Evolutionary conservation across 2,329 filamentous ascomycete genomes (phyloP).

Genomic region (Sordariomycetes sp.): DNA sequence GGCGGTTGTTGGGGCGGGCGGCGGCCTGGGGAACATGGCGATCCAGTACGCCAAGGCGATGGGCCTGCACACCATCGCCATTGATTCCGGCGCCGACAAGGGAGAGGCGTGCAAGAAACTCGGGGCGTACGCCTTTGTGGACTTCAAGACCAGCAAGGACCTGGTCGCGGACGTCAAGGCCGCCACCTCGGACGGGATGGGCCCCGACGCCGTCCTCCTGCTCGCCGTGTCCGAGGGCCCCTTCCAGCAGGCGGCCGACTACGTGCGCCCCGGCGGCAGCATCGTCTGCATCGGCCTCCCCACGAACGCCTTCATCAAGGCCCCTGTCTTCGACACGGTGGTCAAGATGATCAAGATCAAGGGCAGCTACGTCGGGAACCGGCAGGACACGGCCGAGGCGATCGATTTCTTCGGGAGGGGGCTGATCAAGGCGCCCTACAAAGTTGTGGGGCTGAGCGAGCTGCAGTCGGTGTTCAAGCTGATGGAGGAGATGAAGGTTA

Average conservation of each 20-base stretch:
- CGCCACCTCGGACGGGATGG: constrained; percentile 67
- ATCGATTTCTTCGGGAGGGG: constrained; percentile 82
- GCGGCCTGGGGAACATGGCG: constrained; percentile 69
- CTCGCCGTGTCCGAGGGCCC: constrained; percentile 83
- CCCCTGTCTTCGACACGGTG: constrained; percentile 83
- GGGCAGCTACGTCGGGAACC: constrained; percentile 89
- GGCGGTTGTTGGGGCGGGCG: constrained; percentile 78
- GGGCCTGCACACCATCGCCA: constrained; percentile 70
- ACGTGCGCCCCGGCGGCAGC: constrained; percentile 71
- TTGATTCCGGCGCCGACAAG: constrained; percentile 80
- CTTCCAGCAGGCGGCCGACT: constrained; percentile 87
- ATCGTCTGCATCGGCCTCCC: constrained; percentile 88
- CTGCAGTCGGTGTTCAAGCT: constrained; percentile 71
- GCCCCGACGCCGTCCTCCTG: constrained; percentile 78
- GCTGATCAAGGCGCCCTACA: constrained; percentile 78
- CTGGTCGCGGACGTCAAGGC: constrained; percentile 77
- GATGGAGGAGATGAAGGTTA: constrained; percentile 60
- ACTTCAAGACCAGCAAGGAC: constrained; percentile 68
- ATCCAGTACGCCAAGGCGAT: constrained; percentile 87
- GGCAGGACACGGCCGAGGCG: constrained; percentile 78
- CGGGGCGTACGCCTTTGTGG: constrained; percentile 64
- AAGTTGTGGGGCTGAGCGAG: constrained; percentile 72
- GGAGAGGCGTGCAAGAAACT: constrained; percentile 56
- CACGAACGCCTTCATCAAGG: constrained; percentile 65
- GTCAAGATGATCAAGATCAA: constrained; percentile 85